These are phyloP conservation scores for Eutrema yunnanense DNA, from an alignment of 345 rosid genomes.

Conservation along the genomic window DNA sequence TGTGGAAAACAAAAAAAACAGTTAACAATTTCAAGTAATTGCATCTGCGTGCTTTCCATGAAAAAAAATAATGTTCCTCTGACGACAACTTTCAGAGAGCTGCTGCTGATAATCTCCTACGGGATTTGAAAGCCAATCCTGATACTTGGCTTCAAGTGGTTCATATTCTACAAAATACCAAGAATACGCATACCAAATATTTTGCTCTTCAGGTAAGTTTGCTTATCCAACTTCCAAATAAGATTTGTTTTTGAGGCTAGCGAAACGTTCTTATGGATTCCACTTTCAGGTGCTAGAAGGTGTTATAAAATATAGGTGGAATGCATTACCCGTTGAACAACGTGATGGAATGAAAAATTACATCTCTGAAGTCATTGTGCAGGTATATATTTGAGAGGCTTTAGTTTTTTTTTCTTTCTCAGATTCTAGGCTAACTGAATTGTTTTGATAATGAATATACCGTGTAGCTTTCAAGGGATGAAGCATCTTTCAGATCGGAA, in stretches of 20 bases:
- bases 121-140: constrained; percentile 85
- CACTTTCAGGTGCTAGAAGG: constrained; percentile 83
- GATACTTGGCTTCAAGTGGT: constrained; percentile 99
- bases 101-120: constrained; percentile 83
- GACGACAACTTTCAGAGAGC: constrained; percentile 48
- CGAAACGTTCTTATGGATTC: not conserved
- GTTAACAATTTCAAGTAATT: not conserved
- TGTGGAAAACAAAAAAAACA: not conserved
- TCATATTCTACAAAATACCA: constrained; percentile 71
- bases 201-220: constrained; percentile 76
- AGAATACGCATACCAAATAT: constrained; percentile 74
- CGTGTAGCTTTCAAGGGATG: constrained; percentile 74
- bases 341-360: constrained; percentile 99
- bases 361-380: constrained; percentile 96
- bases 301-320: constrained; percentile 97
- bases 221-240: not conserved
- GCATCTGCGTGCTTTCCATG: not conserved
- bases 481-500: constrained; percentile 72
- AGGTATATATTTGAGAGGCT: constrained; percentile 38
- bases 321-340: constrained; percentile 87
- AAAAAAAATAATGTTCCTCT: not conserved
- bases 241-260: not conserved
- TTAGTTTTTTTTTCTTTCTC: not conserved
- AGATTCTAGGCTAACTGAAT: not conserved
- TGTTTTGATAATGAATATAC: not conserved